Evolutionary conservation across 306 rosid species (phyloP), one percentile per base, ranked within the genome.

Genomic region (Gillenia trifoliata): DNA sequence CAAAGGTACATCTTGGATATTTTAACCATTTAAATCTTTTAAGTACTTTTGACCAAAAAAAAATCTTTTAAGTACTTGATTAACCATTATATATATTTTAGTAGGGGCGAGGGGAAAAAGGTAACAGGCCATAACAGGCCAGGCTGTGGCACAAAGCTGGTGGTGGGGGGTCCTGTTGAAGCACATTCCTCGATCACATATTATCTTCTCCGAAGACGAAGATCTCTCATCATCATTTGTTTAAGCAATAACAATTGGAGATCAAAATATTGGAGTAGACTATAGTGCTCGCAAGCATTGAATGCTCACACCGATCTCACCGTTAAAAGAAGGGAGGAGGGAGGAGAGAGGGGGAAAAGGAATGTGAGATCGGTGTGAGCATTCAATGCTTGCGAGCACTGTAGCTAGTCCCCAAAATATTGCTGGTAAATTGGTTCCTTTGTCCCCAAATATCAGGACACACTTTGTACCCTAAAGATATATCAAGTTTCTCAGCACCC

Each of bases 391-490:
- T n/a, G n/a, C n/a, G n/a, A n/a, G n/a, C n/a, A n/a, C n/a, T n/a
- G n/a, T n/a, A n/a, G n/a, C n/a, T n/a, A n/a, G n/a, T n/a, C n/a
- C n/a, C n/a, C 83, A 25, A 59, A 62, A 40, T 43, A 71, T 30
- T 41, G 61, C 76, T 55, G 72, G 66, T 68, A 78, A 80, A 59
- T 74, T 30, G 70, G 85, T 86, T 86, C 68, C 75, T 83, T 68
- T 85, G 89, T 83, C 87, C 78, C 87, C 87, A 43, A 74, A 80
- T 83, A 67, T 3, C 70, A 66, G 28, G 78, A 71, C 87, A 87
- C 80, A 60, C 57, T 71, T 5, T 83, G 90, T 85, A 78, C 87
- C 92, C 88, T 79, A 83, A 89, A 87, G 94, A 67, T 71, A 72
- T 76, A 79, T 81, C 92, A 87, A 70, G 12, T 72, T 74, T 54